These are phyloP conservation scores for Cyathus striatus DNA, from an alignment of 768 basidiomycete genomes.

Conservation along the genomic window DNA sequence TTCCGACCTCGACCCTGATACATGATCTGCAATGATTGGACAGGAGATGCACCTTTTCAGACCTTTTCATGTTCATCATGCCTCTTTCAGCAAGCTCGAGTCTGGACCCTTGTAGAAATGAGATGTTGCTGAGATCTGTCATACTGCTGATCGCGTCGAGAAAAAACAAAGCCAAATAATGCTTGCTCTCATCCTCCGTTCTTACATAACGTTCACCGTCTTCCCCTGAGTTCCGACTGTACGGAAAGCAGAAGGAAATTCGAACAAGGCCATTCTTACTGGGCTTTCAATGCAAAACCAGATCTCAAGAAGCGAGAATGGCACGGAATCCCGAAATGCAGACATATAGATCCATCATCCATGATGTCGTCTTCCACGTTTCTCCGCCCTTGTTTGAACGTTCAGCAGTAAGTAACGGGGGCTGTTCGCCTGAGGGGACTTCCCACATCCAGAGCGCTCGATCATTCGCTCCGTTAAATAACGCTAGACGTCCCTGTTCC, in stretches of 20 bases:
- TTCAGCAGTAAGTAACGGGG: conserved; percentile 26
- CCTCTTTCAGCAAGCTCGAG: conserved; percentile 8
- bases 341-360: too few relatives aligned
- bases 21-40: conserved; percentile 1
- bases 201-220: not conserved
- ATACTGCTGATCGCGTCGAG: conserved; percentile 10
- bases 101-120: conserved; percentile 19
- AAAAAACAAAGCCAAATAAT: not conserved
- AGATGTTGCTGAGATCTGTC: too few relatives aligned
- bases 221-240: conserved; percentile 1
- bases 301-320: too few relatives aligned
- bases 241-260: too few relatives aligned
- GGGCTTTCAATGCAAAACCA: too few relatives aligned
- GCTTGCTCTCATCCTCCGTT: not conserved
- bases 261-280: too few relatives aligned
- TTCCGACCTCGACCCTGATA: conserved; percentile 7
- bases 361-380: too few relatives aligned
- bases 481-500: conserved; percentile 21
- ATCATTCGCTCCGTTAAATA: conserved; percentile 20
- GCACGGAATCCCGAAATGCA: too few relatives aligned
- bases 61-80: conserved; percentile 17
- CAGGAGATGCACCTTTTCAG: too few relatives aligned
- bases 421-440: conserved; percentile 25
- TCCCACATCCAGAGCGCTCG: conserved; percentile 27
- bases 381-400: conserved; percentile 12